phyloP scores from a whole-genome alignment of 306 rosid genomes.

The Rubus parviflorus region DNA sequence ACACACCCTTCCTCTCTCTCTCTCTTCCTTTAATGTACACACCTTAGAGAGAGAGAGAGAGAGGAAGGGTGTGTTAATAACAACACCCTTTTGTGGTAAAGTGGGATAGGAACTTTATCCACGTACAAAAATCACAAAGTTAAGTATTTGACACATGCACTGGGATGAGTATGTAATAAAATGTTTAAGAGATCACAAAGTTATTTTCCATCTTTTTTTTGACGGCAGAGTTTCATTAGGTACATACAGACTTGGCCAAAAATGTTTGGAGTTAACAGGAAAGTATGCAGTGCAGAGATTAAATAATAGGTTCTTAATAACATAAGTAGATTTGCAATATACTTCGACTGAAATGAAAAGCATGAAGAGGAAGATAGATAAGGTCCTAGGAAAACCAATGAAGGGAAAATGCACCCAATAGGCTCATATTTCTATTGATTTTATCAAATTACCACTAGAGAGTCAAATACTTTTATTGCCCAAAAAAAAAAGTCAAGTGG shows the following conservation, averaged over 20 bases:
- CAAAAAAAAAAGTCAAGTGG: neutral
- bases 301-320: neutral
- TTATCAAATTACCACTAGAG: neutral
- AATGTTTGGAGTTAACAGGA: neutral
- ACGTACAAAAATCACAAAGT: neutral
- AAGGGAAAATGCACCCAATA: neutral
- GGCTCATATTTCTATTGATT: neutral
- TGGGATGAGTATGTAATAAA: too few species aligned
- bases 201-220: too few species aligned
- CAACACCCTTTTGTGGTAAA: neutral
- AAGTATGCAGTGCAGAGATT: too few species aligned
- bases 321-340: neutral
- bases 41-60: too few species aligned
- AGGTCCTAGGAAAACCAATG: neutral
- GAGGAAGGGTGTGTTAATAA: too few species aligned
- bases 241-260: too few species aligned
- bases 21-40: too few species aligned
- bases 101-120: neutral
- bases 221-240: too few species aligned
- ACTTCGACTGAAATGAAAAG: neutral
- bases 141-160: neutral
- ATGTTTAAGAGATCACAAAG: too few species aligned
- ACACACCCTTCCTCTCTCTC: too few species aligned
- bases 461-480: neutral
- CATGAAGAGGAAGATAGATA: neutral